phyloP scores from a whole-genome alignment of 345 rosid genomes.

The Turnera subulata region DNA sequence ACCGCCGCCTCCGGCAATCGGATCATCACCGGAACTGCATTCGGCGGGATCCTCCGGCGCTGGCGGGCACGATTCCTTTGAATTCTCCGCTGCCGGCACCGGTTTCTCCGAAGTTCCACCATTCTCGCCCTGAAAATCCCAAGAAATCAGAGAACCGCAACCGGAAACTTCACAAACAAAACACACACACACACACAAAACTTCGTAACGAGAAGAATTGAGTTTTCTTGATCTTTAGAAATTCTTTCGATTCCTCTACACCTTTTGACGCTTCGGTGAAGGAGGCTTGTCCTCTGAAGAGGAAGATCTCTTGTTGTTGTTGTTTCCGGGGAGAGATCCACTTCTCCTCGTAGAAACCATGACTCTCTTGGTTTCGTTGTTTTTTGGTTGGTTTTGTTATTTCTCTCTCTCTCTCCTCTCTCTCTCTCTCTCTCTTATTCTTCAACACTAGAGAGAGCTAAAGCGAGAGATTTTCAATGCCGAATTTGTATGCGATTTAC shows the following conservation, averaged over 20 bases:
- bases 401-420: slow-evolving; percentile 5
- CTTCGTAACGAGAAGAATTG: background rate
- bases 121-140: slow-evolving; percentile 49
- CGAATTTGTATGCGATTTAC: no score
- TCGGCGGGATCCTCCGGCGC: slow-evolving; percentile 47
- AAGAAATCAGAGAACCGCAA: slow-evolving; percentile 18
- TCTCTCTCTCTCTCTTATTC: slow-evolving; percentile 1
- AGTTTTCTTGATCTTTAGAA: background rate
- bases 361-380: slow-evolving; percentile 38
- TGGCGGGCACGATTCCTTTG: slow-evolving; percentile 54
- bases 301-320: slow-evolving; percentile 27
- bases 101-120: slow-evolving; percentile 47
- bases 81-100: slow-evolving; percentile 42
- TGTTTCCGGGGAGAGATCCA: slow-evolving; percentile 75
- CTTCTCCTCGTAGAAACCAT: slow-evolving; percentile 89
- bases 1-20: slow-evolving; percentile 38
- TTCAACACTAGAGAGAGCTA: no score
- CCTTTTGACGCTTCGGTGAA: slow-evolving; percentile 79
- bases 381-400: background rate
- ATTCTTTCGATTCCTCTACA: slow-evolving; percentile 14
- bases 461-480: no score
- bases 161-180: slow-evolving; percentile 15
- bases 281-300: slow-evolving; percentile 41
- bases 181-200: background rate
- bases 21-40: slow-evolving; percentile 42